Conservation (phyloP, 192 early-diverging fungal species). For the Dissophora ornata region DNA sequence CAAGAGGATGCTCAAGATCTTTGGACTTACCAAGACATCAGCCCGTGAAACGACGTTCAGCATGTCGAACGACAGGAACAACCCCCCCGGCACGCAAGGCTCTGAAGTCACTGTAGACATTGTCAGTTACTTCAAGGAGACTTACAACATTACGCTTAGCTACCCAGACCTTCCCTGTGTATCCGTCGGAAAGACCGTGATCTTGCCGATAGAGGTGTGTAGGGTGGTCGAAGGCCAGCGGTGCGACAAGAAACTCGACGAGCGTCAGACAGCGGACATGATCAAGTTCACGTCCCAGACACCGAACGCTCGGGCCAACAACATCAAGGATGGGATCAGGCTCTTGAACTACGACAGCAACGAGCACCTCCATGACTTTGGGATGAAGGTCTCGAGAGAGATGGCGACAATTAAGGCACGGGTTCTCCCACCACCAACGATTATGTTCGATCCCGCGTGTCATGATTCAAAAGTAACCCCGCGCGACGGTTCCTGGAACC, state of each 20-base stretch:
- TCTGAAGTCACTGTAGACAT: constrained; percentile 66
- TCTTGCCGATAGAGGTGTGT: constrained; percentile 93
- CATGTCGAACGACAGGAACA: neutral
- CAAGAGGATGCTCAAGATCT: constrained; percentile 73
- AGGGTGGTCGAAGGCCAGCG: constrained; percentile 88
- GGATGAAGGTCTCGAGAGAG: constrained; percentile 71
- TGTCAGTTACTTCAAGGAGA: constrained; percentile 77
- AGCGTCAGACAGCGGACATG: constrained; percentile 92
- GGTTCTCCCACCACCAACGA: constrained; percentile 79
- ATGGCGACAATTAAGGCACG: constrained; percentile 81
- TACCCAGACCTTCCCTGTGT: constrained; percentile 85
- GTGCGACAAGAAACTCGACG: constrained; percentile 83
- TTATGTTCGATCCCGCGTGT: constrained; percentile 65
- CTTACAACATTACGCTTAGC: constrained; percentile 77
- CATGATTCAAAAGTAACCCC: constrained; percentile 64
- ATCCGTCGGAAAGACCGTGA: constrained; percentile 70
- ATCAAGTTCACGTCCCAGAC: constrained; percentile 90
- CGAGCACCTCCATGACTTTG: constrained; percentile 80
- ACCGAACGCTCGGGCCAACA: constrained; percentile 80
- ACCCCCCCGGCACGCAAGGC: no score
- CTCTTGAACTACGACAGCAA: constrained; percentile 74
- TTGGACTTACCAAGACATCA: constrained; percentile 71
- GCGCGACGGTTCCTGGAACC: constrained; percentile 86
- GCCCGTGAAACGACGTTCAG: constrained; percentile 80
- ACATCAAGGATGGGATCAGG: constrained; percentile 77